A percentile compares a stretch with the other conserved stretches of the same genome.
Evolutionary conservation across 768 basidiomycete genomes (phyloP).

Genomic region (Termitomyces sp.): DNA sequence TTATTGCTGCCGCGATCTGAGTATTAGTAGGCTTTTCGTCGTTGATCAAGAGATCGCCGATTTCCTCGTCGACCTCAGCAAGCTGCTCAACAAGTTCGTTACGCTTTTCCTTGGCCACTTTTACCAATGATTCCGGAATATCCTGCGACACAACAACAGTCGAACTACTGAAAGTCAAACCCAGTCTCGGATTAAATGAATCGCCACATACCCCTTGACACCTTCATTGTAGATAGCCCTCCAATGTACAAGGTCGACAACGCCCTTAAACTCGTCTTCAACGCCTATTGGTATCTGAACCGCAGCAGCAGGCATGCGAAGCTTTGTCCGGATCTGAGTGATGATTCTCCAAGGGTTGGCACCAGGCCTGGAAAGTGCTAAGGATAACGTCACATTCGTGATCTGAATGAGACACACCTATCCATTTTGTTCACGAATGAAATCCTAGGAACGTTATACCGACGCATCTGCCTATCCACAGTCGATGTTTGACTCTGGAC

Average conservation of each 20-base stretch:
- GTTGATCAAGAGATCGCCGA: constrained; percentile 88
- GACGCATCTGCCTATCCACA: constrained; percentile 97
- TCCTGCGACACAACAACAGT: constrained; percentile 80
- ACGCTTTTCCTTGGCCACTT: constrained; percentile 80
- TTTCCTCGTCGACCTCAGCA: constrained; percentile 92
- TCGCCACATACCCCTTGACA: constrained; percentile 75
- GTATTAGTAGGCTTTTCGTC: constrained; percentile 71
- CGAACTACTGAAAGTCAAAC: constrained; percentile 40
- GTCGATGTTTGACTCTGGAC: constrained; percentile 99
- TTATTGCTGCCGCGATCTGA: constrained; percentile 81
- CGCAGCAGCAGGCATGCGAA: constrained; percentile 89
- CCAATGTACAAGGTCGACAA: constrained; percentile 94
- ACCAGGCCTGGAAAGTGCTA: constrained; percentile 60
- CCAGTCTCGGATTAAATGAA: neutral
- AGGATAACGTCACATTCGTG: neutral
- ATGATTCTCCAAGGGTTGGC: constrained; percentile 97
- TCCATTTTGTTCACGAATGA: constrained; percentile 99
- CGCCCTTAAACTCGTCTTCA: constrained; percentile 84
- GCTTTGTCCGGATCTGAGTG: constrained; percentile 85
- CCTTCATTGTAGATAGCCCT: constrained; percentile 94
- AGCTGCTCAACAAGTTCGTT: constrained; percentile 91
- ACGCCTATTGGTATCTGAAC: constrained; percentile 94
- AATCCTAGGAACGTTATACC: constrained; percentile 92
- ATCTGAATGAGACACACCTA: constrained; percentile 40
- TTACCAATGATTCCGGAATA: constrained; percentile 74